Evolutionary conservation across 2,329 filamentous ascomycete species (phyloP).

Genomic region (Diaporthe caulivora): DNA sequence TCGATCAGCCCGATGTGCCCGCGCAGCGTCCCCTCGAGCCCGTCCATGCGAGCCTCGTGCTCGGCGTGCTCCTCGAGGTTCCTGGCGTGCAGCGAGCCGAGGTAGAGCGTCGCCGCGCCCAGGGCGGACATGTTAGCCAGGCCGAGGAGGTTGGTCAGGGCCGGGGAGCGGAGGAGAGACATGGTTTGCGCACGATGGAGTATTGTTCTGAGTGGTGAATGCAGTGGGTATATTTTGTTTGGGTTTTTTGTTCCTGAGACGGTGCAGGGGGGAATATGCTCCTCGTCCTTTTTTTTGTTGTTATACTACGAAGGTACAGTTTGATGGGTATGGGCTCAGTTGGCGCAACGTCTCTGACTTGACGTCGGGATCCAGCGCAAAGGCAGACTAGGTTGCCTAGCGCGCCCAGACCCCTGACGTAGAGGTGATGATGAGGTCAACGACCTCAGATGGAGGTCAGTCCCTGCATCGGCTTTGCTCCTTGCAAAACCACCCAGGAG

Average conservation of each 20-base stretch:
- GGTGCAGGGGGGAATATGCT: background rate
- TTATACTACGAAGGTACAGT: background rate
- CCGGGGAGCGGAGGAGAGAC: constrained; percentile 35
- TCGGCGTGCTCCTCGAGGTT: constrained; percentile 28
- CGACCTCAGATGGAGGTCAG: background rate
- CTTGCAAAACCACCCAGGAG: background rate
- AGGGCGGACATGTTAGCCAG: constrained; percentile 32
- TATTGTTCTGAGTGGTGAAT: background rate
- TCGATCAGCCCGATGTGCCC: constrained; percentile 34
- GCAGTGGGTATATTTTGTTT: background rate
- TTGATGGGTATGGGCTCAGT: background rate
- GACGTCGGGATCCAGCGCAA: constrained; percentile 5
- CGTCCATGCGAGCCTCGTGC: constrained; percentile 35
- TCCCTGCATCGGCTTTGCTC: background rate
- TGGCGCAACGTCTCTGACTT: constrained; percentile 3
- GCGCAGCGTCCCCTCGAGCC: constrained; percentile 36
- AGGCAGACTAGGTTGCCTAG: constrained; percentile 20
- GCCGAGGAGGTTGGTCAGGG: constrained; percentile 30
- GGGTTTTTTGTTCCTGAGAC: background rate
- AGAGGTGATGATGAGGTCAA: constrained; percentile 24
- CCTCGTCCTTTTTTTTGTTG: background rate
- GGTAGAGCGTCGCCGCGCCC: constrained; percentile 16
- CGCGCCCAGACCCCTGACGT: constrained; percentile 1
- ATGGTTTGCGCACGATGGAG: background rate
- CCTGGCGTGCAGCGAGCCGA: constrained; percentile 28